These are phyloP conservation scores for Talaromyces sp. DNA, from an alignment of 2,329 filamentous ascomycete species.

Conservation along the genomic window DNA sequence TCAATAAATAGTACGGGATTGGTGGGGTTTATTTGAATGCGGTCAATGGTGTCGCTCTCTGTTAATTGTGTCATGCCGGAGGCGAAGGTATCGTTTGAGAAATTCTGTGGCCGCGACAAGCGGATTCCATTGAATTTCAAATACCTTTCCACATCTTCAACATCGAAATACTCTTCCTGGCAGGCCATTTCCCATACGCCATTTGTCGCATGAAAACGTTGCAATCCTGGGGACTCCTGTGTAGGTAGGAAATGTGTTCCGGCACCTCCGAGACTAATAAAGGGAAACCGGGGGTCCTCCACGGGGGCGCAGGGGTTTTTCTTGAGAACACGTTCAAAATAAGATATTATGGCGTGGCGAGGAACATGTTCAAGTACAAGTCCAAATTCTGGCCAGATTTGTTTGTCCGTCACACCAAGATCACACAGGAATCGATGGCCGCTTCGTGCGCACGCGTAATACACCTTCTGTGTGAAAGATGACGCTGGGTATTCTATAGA, in stretches of 20 bases:
- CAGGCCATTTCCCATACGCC: not conserved
- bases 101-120: not conserved
- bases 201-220: not conserved
- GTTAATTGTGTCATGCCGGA: too few species aligned
- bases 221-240: not conserved
- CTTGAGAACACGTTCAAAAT: not conserved
- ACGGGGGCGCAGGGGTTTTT: not conserved
- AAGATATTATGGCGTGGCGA: not conserved
- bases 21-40: too few species aligned
- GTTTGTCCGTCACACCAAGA: not conserved
- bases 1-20: too few species aligned
- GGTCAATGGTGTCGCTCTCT: too few species aligned
- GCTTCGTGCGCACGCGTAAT: not conserved
- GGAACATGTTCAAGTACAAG: not conserved
- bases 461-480: not conserved
- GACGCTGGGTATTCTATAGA: not conserved
- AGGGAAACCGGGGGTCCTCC: not conserved
- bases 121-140: constrained; percentile 5
- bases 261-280: not conserved
- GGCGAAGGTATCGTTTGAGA: too few species aligned
- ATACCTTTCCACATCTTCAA: constrained; percentile 15
- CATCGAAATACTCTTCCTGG: constrained; percentile 17
- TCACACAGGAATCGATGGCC: not conserved
- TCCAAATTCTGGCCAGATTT: not conserved
- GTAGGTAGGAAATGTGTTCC: not conserved